A percentile compares a stretch with the other conserved stretches of the same genome.
phyloP scores from a whole-genome alignment of 169 alveolate genomes.

The Theileria equi region DNA sequence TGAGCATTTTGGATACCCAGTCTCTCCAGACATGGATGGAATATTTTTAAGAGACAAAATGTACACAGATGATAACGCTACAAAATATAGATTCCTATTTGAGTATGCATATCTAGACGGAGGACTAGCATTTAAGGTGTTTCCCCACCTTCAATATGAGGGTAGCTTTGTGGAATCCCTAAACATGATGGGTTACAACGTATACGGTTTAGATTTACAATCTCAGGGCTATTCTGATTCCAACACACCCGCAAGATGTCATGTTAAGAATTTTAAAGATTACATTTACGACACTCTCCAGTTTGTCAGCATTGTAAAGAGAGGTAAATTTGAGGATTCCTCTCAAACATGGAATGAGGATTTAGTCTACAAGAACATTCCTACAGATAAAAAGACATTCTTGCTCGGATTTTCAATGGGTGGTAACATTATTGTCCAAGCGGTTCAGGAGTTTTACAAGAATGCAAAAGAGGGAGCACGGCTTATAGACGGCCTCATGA shows the following conservation, averaged over 20 bases:
- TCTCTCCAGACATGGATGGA: constrained; percentile 15
- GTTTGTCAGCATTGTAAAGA: constrained; percentile 59
- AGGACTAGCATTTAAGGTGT: constrained; percentile 13
- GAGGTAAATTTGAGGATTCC: constrained; percentile 43
- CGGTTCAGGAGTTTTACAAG: constrained; percentile 43
- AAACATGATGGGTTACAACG: constrained; percentile 57
- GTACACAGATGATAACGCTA: constrained; percentile 9
- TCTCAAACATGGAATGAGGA: constrained; percentile 18
- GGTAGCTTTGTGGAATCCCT: constrained; percentile 63
- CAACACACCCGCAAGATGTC: constrained; percentile 18
- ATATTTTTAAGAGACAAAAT: constrained; percentile 11
- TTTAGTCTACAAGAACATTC: constrained; percentile 23
- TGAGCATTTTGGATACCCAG: constrained; percentile 33
- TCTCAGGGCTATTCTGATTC: constrained; percentile 70
- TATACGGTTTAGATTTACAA: constrained; percentile 69
- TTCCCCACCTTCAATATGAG: constrained; percentile 42
- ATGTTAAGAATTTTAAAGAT: constrained; percentile 49
- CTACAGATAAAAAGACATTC: constrained; percentile 45
- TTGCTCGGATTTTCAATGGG: constrained; percentile 70
- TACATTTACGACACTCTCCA: constrained; percentile 65
- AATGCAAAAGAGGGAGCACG: constrained; percentile 36
- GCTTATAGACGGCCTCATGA: constrained; percentile 62
- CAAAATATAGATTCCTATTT: constrained; percentile 12
- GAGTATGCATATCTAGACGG: constrained; percentile 35
- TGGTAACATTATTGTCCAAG: constrained; percentile 61